These are phyloP conservation scores for Parmelia sp. DNA, from an alignment of 495 filamentous ascomycete species.

Conservation along the genomic window DNA sequence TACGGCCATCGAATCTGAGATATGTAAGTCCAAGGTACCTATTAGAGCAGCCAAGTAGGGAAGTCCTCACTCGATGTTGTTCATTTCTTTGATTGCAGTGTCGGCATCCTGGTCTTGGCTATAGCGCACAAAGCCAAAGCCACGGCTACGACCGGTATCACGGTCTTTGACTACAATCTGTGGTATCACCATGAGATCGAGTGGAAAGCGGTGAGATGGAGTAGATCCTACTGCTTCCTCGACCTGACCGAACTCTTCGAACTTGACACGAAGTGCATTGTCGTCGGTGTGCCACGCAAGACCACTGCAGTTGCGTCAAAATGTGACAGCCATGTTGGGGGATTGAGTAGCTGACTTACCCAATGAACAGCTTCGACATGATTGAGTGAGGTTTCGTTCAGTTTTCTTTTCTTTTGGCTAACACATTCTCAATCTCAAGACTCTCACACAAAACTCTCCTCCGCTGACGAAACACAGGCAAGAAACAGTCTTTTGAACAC, in stretches of 20 bases:
- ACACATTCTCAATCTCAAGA: conserved; percentile 32
- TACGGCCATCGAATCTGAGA: conserved; percentile 85
- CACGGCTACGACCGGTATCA: conserved; percentile 90
- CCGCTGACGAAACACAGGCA: conserved; percentile 29
- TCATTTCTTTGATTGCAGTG: conserved; percentile 74
- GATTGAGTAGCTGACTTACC: conserved; percentile 48
- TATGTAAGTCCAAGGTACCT: conserved; percentile 9
- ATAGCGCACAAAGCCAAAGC: conserved; percentile 95
- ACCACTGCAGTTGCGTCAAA: conserved; percentile 52
- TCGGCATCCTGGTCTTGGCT: conserved; percentile 74
- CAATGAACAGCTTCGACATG: conserved; percentile 90
- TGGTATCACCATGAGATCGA: conserved; percentile 22
- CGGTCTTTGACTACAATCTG: conserved; percentile 97
- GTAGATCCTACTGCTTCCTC: conserved; percentile 79
- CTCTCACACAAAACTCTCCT: conserved; percentile 34
- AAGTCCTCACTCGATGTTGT: conserved; percentile 77
- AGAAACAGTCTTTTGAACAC: conserved; percentile 26
- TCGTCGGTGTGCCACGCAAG: conserved; percentile 98
- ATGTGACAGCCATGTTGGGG: conserved; percentile 12
- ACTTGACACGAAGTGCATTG: conserved; percentile 69
- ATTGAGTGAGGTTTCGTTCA: conserved; percentile 29
- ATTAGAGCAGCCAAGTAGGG: neutral
- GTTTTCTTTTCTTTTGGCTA: conserved; percentile 27
- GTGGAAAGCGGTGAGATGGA: conserved; percentile 16
- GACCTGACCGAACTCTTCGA: conserved; percentile 79